Evolutionary conservation across 176 grass and related monocot genomes (phyloP), one percentile per base, ranked within the genome.

Genomic region (Luzula sylvatica): DNA sequence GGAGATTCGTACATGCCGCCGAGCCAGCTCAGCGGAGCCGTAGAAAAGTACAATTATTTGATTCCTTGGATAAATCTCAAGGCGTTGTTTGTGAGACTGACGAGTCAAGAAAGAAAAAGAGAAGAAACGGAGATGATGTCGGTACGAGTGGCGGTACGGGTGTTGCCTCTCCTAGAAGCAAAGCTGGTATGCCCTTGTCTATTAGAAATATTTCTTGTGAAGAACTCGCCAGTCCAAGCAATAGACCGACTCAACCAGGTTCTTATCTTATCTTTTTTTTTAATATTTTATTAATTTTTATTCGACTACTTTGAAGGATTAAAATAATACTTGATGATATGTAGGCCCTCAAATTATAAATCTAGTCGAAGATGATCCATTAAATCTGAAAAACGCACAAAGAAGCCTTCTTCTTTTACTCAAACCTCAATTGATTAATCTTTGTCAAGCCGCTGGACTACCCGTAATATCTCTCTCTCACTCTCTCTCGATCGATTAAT

Each of bases 361-460:
- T 59, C 24, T 30, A 42, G 42, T 21, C 40, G 39, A n/a, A 41
- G 73, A 75, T 81, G 80, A 46, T 26, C 50, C 23, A 29, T 40
- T 71, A 74, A 85, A 75, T 29, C 74, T 95, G 50, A 56, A 67
- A 48, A 73, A 38, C 55, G 30, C 63, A 56, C 90, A 86, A 35
- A 85, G 62, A 65, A 62, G 50, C 57, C 70, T 95, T 58, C 80
- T 88, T 7, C 24, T 73, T 30, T 76, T 78, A 55, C 51, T 95
- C 38, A 78, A 88, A 38, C 77, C 80, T 35, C 70, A 95, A 63
- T 29, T 95, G 30, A 65, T 69, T 20, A 72, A 74, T 24, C 60
- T 95, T 53, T 95, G 82, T 68, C 23, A 67, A 38, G 58, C 74
- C 42, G 64, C 87, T 30, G 70, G 79, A 70, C 50, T 88, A 67